Conservation (phyloP, 2,329 filamentous ascomycete genomes). For the Leptographium procerum region DNA sequence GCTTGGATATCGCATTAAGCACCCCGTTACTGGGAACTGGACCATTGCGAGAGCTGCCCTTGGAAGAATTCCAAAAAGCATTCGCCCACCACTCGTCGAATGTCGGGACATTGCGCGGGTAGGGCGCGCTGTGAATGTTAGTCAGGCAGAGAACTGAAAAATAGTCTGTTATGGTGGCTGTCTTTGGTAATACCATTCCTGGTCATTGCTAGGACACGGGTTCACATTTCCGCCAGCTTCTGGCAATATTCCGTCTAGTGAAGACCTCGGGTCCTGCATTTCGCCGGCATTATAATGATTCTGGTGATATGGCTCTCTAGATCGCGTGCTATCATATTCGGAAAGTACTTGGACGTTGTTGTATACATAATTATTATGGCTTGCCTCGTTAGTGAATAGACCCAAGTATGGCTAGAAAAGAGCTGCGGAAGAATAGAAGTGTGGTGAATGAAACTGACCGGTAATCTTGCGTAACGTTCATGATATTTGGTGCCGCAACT, state of each 20-base stretch:
- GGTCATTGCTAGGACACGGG: neutral
- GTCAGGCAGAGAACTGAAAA: neutral
- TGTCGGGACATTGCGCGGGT: neutral
- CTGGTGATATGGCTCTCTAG: neutral
- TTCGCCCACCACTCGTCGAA: slow-evolving; percentile 1
- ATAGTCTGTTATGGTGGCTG: neutral
- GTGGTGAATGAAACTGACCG: neutral
- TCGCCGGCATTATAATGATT: neutral
- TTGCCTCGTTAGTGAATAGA: neutral
- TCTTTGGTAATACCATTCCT: neutral
- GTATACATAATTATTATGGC: neutral
- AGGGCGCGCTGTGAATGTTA: neutral
- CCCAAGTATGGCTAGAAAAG: no score
- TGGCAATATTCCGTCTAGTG: neutral
- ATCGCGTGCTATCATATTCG: neutral
- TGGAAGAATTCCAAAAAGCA: neutral
- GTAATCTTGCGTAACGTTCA: neutral
- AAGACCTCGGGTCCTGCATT: neutral
- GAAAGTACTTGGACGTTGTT: neutral
- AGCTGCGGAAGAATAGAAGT: neutral
- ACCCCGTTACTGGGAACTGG: neutral
- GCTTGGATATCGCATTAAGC: neutral
- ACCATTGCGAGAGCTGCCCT: neutral
- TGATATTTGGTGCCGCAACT: neutral
- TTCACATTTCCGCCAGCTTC: neutral